Evolutionary conservation across 768 basidiomycete species (phyloP), one percentile per base, ranked within the genome.

Genomic region (Megacollybia marginata): DNA sequence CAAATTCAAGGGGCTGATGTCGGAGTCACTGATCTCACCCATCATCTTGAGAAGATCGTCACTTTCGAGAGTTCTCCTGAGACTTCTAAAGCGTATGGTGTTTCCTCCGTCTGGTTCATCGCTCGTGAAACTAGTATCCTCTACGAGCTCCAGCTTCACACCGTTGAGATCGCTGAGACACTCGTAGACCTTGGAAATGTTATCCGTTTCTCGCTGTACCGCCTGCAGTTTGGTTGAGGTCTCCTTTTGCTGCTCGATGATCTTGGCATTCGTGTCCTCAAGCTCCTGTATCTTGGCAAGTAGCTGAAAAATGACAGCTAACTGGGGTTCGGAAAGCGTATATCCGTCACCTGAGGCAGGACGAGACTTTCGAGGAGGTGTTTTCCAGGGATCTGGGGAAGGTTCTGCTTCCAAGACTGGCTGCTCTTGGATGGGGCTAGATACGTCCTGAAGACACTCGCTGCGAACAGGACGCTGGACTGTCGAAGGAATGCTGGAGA

Each of bases 231-330:
- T 80, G 35, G 68, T 68, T 5, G 74, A 65, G 0, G 88, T 88
- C 55, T 78, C 74, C 1, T 62, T 64, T 59, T 91, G 88, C 53
- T 85, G 80, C 49, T 73, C 68, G 18, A 79, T 68, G 38, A 92
- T 88, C 49, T 78, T 75, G 7, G 67, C 54, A 55, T 92, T 92
- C 2, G 85, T 78, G 35, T 81, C 75, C 58, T 92, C 87, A 1
- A 92, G 72, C 60, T 92, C 88, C 44, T 75, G 71, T 46, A 92
- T 85, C 66, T 92, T 92, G 13, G 68, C 59, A 40, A 90, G 65
- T 7, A 92, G 76, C 60, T 88, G 83, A 9, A 79, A 70, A n/a
- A 91, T 76, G 47, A 92, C 71, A 54, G 64, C 68, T 55, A 72
- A 79, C 63, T 83, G 69, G 15, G 58, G 59, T 7, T 54, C 55